A percentile compares a stretch with the other conserved stretches of the same genome.
These are phyloP conservation scores for Hypomyces rosellus DNA, from an alignment of 2,329 filamentous ascomycete genomes.

Conservation along the genomic window DNA sequence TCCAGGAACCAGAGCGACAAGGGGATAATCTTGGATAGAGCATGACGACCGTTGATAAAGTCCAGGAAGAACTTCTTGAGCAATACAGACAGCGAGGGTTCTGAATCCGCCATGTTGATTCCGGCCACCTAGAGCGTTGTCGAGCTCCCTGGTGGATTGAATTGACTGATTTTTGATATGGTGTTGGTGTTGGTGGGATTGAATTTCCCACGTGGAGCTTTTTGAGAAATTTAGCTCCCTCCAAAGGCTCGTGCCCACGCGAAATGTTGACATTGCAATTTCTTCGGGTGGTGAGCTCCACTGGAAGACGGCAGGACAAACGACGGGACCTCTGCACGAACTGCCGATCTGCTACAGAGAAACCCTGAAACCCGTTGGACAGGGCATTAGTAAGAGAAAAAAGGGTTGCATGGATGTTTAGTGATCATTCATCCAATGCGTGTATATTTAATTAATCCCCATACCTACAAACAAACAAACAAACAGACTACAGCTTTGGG, in stretches of 20 bases:
- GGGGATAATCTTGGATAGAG: slow-evolving; percentile 44
- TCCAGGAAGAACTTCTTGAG: slow-evolving; percentile 29
- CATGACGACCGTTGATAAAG: slow-evolving; percentile 43
- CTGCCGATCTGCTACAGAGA: no score
- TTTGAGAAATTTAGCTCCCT: slow-evolving; percentile 2
- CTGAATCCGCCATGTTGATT: slow-evolving; percentile 21
- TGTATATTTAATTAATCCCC: not conserved
- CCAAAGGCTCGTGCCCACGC: no score
- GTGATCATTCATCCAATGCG: not conserved
- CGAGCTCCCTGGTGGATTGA: no score
- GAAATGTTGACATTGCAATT: no score
- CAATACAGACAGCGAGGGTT: slow-evolving; percentile 14
- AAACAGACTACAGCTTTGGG: slow-evolving; percentile 27
- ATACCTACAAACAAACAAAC: no score
- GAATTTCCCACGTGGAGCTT: slow-evolving; percentile 3
- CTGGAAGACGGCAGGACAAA: no score
- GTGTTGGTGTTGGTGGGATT: not conserved
- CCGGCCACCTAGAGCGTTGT: no score
- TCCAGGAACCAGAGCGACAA: slow-evolving; percentile 64
- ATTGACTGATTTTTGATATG: not conserved
- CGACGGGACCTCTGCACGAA: no score
- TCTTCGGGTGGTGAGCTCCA: no score
- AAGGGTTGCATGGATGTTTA: no score
- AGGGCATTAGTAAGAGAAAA: not conserved
- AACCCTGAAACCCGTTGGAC: not conserved